phyloP scores from a whole-genome alignment of 176 grass and related monocot genomes.

The Oryza brachyantha region DNA sequence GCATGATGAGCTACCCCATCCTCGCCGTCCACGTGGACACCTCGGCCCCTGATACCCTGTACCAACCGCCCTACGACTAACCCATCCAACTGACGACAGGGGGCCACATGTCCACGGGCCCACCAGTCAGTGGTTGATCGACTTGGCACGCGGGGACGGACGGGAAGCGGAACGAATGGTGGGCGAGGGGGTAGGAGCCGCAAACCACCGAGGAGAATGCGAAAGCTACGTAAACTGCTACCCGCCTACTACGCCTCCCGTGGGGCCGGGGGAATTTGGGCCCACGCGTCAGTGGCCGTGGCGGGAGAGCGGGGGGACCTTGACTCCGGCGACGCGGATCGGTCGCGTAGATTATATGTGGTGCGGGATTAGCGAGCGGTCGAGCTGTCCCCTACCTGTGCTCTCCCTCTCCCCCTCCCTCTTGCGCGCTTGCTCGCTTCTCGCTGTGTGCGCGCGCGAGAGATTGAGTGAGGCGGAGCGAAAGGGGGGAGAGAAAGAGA shows the following conservation, averaged over 20 bases:
- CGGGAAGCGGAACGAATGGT: not conserved
- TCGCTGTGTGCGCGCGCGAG: not conserved
- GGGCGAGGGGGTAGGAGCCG: slow-evolving; percentile 6
- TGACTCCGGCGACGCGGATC: slow-evolving; percentile 4
- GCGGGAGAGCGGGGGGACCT: too few species aligned
- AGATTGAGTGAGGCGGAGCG: not conserved
- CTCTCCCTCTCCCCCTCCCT: not conserved
- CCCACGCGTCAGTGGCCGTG: not conserved
- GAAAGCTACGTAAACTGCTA: not conserved
- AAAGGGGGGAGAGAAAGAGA: not conserved
- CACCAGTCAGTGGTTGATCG: not conserved
- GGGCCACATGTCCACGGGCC: fast-evolving
- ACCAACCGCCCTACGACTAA: fast-evolving
- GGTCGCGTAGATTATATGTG: slow-evolving; percentile 46
- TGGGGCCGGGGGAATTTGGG: fast-evolving
- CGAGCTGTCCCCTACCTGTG: slow-evolving; percentile 58
- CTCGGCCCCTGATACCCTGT: not conserved
- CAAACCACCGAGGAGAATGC: slow-evolving; percentile 9
- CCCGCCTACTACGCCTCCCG: fast-evolving
- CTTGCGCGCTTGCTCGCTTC: slow-evolving; percentile 23
- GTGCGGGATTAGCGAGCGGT: slow-evolving; percentile 50
- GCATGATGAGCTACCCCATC: slow-evolving; percentile 50
- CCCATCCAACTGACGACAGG: fast-evolving
- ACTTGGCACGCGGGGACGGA: not conserved
- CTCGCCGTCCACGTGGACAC: slow-evolving; percentile 49